Evolutionary conservation across 176 grass and related monocot genomes (phyloP), one percentile per base, ranked within the genome.

Genomic region (Avena eriantha): DNA sequence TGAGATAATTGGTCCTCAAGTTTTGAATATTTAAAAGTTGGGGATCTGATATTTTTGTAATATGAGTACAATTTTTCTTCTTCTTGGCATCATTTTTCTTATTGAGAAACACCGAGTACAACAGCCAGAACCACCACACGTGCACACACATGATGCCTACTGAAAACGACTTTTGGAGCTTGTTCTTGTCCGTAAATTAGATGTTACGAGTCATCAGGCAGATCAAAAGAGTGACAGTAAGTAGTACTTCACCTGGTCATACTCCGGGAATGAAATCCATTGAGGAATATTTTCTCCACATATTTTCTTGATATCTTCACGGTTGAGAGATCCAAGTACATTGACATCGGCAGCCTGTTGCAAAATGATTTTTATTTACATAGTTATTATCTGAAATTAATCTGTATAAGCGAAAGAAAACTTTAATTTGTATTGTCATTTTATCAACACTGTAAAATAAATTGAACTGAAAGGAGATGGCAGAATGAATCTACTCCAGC

Each of bases 191-290:
- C 4, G 15, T 39, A 84, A 49, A 58, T 50, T 51, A 18, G 24
- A 65, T 65, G 26, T 15, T 63, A 45, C 56, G 10, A 66, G 51
- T 16, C 67, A 57, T 29, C 69, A 8, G 23, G 53, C 11, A 70
- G 33, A 53, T 46, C 14, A 54, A 63, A 76, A 81, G 26, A 80
- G 50, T 41, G 39, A 16, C 7, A 59, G 21, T 46, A 79, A 86
- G 79, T 24, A 91, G 16, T 24, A 73, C 72, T 67, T 79, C 58
- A 96, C 97, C 90, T 94, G 93, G 88, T 99, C 97, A 85, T 90
- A 96, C 77, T 88, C 88, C 23, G 97, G 94, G 73, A 99, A 99
- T 70, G 97, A 94, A 82, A 99, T 79, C 97, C 97, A 99, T 66
- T 99, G 77, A 54, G 97, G 94, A 39, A 91, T 10, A 89, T 94